Base-by-base conservation (phyloP, 2,329 filamentous ascomycete species). In the Alternaria ethzedia region DNA sequence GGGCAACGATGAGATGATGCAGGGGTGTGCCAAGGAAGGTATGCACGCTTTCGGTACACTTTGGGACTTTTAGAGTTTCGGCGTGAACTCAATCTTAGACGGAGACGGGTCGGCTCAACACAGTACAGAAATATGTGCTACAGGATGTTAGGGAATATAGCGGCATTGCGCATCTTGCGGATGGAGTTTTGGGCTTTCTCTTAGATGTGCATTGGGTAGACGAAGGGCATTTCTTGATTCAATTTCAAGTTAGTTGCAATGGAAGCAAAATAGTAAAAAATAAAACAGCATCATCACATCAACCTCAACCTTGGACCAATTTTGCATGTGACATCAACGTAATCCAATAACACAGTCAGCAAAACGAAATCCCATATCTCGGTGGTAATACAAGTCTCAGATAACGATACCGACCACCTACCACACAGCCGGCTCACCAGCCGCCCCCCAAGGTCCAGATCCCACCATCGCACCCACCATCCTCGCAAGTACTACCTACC, bases 1-100 rank as follows among this genome's bases (percentile, higher is more conserved):
- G 55, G 76, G 76, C 0, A 79, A 79, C 30, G 75, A 79, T 65
- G 75, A 79, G 70, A 79, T 79, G 75, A 79, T 79, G 75, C 73
- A 74, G 41, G 76, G 76, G 3, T 79, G 76, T 60, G 66, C 70
- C 11, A 68, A 58, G 41, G 74, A 68, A 11, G 75, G 76, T 5
- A 47, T 79, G 66, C 75, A 77, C 57, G 76, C 76, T 7, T 79
- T 79, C 63, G 76, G 76, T 1, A 79, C 76, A 7, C 50, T 79
- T 17, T 79, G 76, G 76, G 76, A 79, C 30, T 79, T 79, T 58
- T 78, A 63, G 23, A 45, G 43, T 20, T 20, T 20, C 2, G 43
- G 6, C 11, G 7, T 0, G 20, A 1, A 4, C 3, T 45, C 43
- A 36, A 52, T 17, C 8, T 41, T 41, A 17, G 36, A 41, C 15